Base-by-base conservation (phyloP, 1,284 basidiomycete genomes). In the Microbotryum saponariae region DNA sequence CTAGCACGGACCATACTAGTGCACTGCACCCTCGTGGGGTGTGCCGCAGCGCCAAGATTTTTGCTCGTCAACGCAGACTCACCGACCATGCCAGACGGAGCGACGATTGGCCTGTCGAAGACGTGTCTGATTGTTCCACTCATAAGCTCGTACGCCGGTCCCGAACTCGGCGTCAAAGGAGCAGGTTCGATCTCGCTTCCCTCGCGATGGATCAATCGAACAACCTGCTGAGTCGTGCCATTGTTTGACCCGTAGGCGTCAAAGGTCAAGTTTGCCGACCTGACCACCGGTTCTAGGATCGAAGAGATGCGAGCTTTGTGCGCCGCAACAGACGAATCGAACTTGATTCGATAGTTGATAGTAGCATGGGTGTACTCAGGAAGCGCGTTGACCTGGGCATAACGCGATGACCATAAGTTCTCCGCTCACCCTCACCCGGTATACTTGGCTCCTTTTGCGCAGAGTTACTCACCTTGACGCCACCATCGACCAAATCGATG, bases 401-500 rank as follows among this genome's bases (percentile, higher is more conserved):
- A 14, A 20, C 4, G 45, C 20, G 29, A 2, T 12, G 18, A 9
- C 48, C 46, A 42, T 23, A n/a, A 12, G 16, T 25, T 44, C 45
- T 37, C 42, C 16, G 49, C 25, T 4, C 49, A 25, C 37, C 20
- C 42, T 9, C 49, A 25, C 37, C 20, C 42, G 14, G 25, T n/a
- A 46, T 9, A 21, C 14, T 48, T 12, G 21, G 21, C 47, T 48
- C 47, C 21, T 12, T 33, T 23, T 27, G 37, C 47, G 20, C 55
- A 49, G n/a, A 20, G 25, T 49, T 23, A 33, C 44, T 59, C 61
- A 79, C 77, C 75, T 88, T 87, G 49, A 86, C 82, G 20, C 86
- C 86, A 3, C 85, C 86, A 8, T 77, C 71, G 48, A 87, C 79
- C 8, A 87, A 73, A 70, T 86, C 85, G 46, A 84, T 79, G 2